A percentile compares a stretch with the other conserved stretches of the same genome.
phyloP scores from a whole-genome alignment of 495 filamentous ascomycete genomes.

The Hypoxylon cercidicola region DNA sequence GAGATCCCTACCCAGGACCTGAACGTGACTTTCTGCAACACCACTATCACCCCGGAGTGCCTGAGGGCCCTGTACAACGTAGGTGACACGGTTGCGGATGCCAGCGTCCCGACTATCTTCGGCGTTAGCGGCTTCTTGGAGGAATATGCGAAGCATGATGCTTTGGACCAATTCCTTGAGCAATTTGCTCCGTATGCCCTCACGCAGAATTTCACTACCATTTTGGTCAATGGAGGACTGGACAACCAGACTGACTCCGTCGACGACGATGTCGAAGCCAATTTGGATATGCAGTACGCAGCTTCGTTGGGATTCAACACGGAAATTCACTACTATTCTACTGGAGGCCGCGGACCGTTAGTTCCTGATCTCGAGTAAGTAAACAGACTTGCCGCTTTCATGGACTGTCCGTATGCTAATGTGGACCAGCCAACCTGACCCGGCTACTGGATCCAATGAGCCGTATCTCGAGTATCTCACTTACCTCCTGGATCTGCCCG shows the following conservation, averaged over 20 bases:
- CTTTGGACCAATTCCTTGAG: slow-evolving; percentile 63
- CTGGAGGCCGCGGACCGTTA: slow-evolving; percentile 50
- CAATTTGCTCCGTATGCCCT: slow-evolving; percentile 58
- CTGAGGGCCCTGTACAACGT: slow-evolving; percentile 69
- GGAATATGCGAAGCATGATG: slow-evolving; percentile 70
- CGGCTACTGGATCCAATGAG: slow-evolving; percentile 64
- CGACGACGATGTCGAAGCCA: slow-evolving; percentile 68
- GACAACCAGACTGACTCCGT: slow-evolving; percentile 56
- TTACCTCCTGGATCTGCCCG: slow-evolving; percentile 57
- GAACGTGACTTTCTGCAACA: slow-evolving; percentile 54
- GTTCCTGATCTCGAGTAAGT: slow-evolving; percentile 54
- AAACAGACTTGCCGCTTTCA: background rate
- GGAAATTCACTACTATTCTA: slow-evolving; percentile 54
- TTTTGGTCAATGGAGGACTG: slow-evolving; percentile 69
- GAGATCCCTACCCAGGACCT: slow-evolving; percentile 36
- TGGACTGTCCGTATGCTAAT: slow-evolving; percentile 20
- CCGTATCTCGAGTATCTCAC: slow-evolving; percentile 79
- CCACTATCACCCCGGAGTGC: slow-evolving; percentile 66
- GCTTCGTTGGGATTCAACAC: slow-evolving; percentile 61
- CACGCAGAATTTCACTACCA: slow-evolving; percentile 69
- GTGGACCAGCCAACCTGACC: slow-evolving; percentile 35
- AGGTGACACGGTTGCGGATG: slow-evolving; percentile 59
- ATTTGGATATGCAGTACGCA: slow-evolving; percentile 80
- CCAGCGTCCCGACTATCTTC: slow-evolving; percentile 57
- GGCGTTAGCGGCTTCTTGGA: slow-evolving; percentile 60